phyloP scores from a whole-genome alignment of 225 moss, liverwort and hornwort species.

The Takakia lepidozioides region DNA sequence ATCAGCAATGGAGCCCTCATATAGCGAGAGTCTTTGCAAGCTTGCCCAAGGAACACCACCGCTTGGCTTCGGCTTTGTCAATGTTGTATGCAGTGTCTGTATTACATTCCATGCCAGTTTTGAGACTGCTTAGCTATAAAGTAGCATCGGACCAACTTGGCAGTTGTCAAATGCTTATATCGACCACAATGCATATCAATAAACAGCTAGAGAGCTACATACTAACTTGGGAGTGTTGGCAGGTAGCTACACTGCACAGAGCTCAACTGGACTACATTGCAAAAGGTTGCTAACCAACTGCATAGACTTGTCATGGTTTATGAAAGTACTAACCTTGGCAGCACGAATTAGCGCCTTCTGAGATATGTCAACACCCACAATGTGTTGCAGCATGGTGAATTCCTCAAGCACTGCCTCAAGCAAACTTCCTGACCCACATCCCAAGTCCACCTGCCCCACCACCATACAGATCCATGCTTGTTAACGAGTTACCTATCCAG shows the following conservation, averaged over 20 bases:
- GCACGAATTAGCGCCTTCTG: conserved; percentile 82
- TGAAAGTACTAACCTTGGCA: conserved; percentile 95
- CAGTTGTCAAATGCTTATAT: no score
- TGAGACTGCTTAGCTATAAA: no score
- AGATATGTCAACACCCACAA: conserved; percentile 86
- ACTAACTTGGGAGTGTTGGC: no score
- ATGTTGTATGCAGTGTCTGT: conserved; percentile 45
- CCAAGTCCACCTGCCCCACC: conserved; percentile 76
- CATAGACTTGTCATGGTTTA: no score
- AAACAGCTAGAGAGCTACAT: no score
- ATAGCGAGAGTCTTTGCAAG: conserved; percentile 51
- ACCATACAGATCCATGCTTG: neutral
- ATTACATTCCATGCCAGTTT: conserved; percentile 19
- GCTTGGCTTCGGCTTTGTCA: conserved; percentile 49
- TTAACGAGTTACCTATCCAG: neutral
- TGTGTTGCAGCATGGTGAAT: conserved; percentile 52
- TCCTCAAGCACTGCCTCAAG: conserved; percentile 73
- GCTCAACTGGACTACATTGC: no score
- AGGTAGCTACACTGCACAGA: no score
- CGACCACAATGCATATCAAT: no score
- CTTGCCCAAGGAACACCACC: conserved; percentile 23
- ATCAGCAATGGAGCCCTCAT: conserved; percentile 72
- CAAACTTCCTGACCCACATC: conserved; percentile 96
- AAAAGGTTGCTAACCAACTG: no score
- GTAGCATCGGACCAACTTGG: no score